Conservation (phyloP, 208 protist genomes). For the Crithidia expoeki region DNA sequence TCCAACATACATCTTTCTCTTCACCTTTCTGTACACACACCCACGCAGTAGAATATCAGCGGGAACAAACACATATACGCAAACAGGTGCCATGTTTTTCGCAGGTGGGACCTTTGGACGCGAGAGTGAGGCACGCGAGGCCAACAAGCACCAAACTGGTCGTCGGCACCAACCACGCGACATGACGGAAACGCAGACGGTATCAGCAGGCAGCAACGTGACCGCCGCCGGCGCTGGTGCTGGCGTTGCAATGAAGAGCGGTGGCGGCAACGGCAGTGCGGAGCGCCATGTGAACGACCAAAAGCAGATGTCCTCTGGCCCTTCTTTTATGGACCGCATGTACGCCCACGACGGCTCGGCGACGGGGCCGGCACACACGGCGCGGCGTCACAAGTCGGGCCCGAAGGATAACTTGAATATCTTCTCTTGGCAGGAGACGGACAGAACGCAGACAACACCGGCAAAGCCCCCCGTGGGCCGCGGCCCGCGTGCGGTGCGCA, state of each 20-base stretch:
- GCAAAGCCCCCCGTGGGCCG: not conserved
- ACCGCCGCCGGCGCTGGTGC: not conserved
- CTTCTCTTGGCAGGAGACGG: conserved; percentile 67
- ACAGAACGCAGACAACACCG: not conserved
- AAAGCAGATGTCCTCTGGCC: conserved; percentile 42
- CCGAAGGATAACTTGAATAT: conserved; percentile 65
- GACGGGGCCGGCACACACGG: conserved; percentile 8
- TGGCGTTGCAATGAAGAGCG: not conserved
- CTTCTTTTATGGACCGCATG: conserved; percentile 67
- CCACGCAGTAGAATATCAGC: too few species aligned
- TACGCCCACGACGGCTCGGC: conserved; percentile 28
- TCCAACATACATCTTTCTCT: too few species aligned
- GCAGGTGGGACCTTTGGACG: conserved; percentile 41
- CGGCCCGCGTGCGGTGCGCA: conserved; percentile 13
- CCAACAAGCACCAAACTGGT: conserved; percentile 42
- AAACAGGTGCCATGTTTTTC: conserved; percentile 34
- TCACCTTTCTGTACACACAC: too few species aligned
- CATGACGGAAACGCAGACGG: conserved; percentile 44
- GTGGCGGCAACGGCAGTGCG: not conserved
- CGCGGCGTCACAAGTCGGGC: conserved; percentile 21
- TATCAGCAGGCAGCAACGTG: not conserved
- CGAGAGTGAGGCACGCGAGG: conserved; percentile 55
- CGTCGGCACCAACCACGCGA: conserved; percentile 65
- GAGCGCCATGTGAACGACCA: conserved; percentile 35
- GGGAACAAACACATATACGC: too few species aligned